These are phyloP conservation scores for Tephrocybe sp. DNA, from an alignment of 768 basidiomycete species.

Conservation along the genomic window DNA sequence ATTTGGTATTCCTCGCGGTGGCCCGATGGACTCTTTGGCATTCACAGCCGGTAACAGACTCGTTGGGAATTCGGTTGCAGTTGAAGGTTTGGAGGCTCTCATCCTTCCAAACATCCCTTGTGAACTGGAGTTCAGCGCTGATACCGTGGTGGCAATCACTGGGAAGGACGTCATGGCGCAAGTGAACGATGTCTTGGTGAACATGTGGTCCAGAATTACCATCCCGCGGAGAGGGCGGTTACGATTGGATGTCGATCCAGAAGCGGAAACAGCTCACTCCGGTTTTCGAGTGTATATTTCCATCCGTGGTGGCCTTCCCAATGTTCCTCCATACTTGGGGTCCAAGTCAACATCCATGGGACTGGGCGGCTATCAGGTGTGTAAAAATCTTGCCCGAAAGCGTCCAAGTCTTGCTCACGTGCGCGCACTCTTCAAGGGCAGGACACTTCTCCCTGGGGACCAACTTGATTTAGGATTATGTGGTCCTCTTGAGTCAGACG, in stretches of 20 bases:
- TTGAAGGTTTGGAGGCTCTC: conserved; percentile 58
- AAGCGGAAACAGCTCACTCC: conserved; percentile 13
- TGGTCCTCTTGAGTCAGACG: conserved; percentile 20
- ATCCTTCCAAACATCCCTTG: conserved; percentile 42
- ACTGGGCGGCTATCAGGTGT: conserved; percentile 58
- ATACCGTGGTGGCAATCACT: conserved; percentile 53
- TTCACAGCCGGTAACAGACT: conserved; percentile 58
- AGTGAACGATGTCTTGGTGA: conserved; percentile 35
- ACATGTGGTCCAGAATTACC: conserved; percentile 50
- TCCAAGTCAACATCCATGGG: conserved; percentile 69
- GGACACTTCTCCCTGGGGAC: conserved; percentile 51
- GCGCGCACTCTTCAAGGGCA: conserved; percentile 36
- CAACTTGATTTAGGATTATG: conserved; percentile 41
- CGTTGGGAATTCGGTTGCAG: conserved; percentile 48
- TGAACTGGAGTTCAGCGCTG: conserved; percentile 48
- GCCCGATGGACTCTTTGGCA: conserved; percentile 63
- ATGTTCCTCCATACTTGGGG: conserved; percentile 53
- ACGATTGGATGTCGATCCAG: conserved; percentile 32
- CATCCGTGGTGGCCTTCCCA: conserved; percentile 60
- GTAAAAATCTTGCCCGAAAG: conserved; percentile 8
- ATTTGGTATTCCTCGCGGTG: conserved; percentile 60
- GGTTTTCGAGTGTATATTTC: conserved; percentile 60
- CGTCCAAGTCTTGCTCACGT: background rate
- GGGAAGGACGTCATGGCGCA: conserved; percentile 46
- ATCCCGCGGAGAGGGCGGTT: conserved; percentile 47